phyloP scores from a whole-genome alignment of 2,329 filamentous ascomycete genomes.

The Cadophora sp. region DNA sequence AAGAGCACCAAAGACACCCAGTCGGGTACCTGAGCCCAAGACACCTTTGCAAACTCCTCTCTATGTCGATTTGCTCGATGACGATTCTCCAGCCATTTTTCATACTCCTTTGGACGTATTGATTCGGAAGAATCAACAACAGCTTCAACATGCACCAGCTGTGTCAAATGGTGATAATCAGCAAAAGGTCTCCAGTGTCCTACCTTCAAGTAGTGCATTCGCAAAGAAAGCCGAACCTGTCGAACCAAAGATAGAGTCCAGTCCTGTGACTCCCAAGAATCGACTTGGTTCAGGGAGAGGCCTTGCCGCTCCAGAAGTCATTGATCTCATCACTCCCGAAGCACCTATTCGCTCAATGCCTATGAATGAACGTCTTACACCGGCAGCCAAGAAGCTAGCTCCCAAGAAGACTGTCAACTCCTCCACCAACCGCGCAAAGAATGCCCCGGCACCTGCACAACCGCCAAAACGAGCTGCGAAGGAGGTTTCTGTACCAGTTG shows the following conservation, averaged over 20 bases:
- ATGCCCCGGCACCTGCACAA: background rate
- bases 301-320: conserved; percentile 1
- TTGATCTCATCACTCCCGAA: conserved; percentile 23
- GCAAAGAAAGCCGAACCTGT: background rate
- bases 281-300: conserved; percentile 42
- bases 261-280: background rate
- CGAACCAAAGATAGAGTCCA: background rate
- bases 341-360: conserved; percentile 42
- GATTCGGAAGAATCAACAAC: conserved; percentile 1
- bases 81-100: background rate
- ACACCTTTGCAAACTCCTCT: background rate
- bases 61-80: background rate
- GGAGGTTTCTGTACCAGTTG: conserved; percentile 3
- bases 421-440: background rate
- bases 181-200: conserved; percentile 1
- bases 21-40: background rate
- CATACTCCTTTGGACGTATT: background rate
- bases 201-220: conserved; percentile 7
- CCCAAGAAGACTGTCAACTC: background rate
- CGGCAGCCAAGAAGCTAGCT: background rate
- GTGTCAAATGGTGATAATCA: background rate
- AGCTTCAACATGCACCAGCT: background rate
- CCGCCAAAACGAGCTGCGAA: conserved; percentile 16
- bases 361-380: conserved; percentile 51
- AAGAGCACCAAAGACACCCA: background rate